Percentiles rank a stretch among this genome's conserved stretches.
phyloP scores from a whole-genome alignment of 106 monocot species.

The Vanilla planifolia region DNA sequence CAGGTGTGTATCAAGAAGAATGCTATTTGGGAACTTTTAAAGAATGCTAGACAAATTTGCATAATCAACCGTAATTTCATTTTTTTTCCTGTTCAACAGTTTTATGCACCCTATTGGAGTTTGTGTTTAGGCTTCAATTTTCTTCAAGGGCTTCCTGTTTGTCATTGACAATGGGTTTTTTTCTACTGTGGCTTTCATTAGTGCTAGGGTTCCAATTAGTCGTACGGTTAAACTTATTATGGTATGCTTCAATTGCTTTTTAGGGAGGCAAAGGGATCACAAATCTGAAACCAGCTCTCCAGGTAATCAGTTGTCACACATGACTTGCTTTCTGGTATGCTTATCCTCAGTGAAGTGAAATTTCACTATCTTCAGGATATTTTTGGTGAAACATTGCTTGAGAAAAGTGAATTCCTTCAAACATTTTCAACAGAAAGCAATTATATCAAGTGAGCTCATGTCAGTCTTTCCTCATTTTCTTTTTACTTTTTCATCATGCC shows the following conservation, averaged over 20 bases:
- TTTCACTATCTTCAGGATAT: slow-evolving; percentile 41
- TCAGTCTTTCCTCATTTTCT: slow-evolving; percentile 5
- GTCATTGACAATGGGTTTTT: no score
- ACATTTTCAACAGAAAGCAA: slow-evolving; percentile 65
- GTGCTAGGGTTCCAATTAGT: no score
- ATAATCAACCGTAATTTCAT: no score
- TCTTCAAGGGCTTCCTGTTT: no score
- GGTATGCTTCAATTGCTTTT: slow-evolving; percentile 12
- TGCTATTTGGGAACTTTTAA: no score
- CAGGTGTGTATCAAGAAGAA: no score
- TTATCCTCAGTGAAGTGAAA: slow-evolving; percentile 4
- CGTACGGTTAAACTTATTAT: background rate
- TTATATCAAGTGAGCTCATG: slow-evolving; percentile 40
- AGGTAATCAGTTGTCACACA: slow-evolving; percentile 38
- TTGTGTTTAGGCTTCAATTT: no score
- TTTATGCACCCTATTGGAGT: no score
- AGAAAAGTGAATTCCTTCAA: slow-evolving; percentile 70
- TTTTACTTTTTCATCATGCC: slow-evolving; percentile 6
- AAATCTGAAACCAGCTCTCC: slow-evolving; percentile 56
- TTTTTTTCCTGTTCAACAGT: no score
- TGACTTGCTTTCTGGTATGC: background rate
- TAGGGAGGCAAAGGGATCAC: slow-evolving; percentile 95
- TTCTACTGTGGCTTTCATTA: no score
- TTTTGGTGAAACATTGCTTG: slow-evolving; percentile 77
- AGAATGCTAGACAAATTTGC: background rate